phyloP scores from a whole-genome alignment of 768 basidiomycete species.

The Glaciozyma martinii region DNA sequence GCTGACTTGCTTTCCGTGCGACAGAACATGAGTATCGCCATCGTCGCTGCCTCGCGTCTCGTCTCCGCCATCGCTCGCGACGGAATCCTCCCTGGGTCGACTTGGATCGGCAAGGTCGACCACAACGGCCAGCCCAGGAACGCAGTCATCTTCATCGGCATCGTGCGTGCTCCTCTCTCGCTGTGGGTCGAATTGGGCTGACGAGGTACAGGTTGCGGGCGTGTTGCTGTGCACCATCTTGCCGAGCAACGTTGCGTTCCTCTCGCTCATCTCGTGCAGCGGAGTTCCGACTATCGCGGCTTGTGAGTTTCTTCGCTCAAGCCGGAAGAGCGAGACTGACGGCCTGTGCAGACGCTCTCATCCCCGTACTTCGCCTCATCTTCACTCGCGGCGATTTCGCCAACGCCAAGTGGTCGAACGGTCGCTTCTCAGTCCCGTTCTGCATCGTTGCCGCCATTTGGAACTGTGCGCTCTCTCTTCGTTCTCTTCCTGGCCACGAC shows the following conservation, averaged over 20 bases:
- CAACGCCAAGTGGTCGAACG: conserved; percentile 62
- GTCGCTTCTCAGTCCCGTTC: conserved; percentile 57
- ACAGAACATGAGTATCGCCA: conserved; percentile 74
- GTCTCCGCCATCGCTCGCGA: conserved; percentile 88
- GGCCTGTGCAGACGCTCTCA: conserved; percentile 50
- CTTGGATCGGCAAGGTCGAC: conserved; percentile 73
- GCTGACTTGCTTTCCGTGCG: not conserved
- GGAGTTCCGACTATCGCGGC: conserved; percentile 79
- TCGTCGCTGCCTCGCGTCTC: conserved; percentile 79
- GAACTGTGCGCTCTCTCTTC: conserved; percentile 46
- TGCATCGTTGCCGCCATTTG: conserved; percentile 61
- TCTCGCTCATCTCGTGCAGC: conserved; percentile 76
- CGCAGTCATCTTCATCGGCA: conserved; percentile 76
- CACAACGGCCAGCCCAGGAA: conserved; percentile 65
- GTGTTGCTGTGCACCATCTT: conserved; percentile 71
- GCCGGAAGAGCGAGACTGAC: too few species aligned
- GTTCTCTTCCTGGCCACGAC: not conserved
- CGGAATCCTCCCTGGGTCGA: conserved; percentile 72
- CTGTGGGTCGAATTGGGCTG: not conserved
- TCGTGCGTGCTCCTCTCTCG: conserved; percentile 44
- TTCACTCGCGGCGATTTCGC: conserved; percentile 68
- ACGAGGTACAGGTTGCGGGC: conserved; percentile 43
- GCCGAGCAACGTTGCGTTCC: conserved; percentile 84
- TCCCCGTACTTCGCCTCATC: conserved; percentile 57
- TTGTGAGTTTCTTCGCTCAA: conserved; percentile 34